phyloP scores from a whole-genome alignment of 345 rosid genomes.

The Hibiscus trionum region DNA sequence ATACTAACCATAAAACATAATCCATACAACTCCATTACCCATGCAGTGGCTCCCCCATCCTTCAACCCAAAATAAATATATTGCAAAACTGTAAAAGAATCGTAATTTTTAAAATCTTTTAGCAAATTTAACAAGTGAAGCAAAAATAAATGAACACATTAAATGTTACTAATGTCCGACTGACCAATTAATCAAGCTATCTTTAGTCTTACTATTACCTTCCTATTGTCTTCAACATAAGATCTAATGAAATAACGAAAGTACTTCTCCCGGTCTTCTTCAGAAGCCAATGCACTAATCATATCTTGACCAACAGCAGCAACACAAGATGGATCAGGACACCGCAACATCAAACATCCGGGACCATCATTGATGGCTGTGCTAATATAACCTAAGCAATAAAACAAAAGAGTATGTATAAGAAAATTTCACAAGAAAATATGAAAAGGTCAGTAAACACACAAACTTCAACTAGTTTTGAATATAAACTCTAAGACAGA shows the following conservation, averaged over 20 bases:
- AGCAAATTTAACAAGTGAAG: not conserved
- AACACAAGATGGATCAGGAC: slow-evolving; percentile 70
- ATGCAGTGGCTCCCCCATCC: not conserved
- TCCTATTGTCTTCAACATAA: slow-evolving; percentile 69
- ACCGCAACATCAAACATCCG: slow-evolving; percentile 65
- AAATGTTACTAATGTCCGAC: too few relatives aligned
- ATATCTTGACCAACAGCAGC: slow-evolving; percentile 72
- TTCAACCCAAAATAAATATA: slow-evolving; percentile 3
- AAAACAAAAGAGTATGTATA: not conserved
- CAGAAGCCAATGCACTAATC: slow-evolving; percentile 43
- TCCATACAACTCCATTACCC: not conserved
- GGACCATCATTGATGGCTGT: slow-evolving; percentile 72
- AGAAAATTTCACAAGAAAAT: not conserved
- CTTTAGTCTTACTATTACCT: slow-evolving; percentile 28
- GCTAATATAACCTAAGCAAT: slow-evolving; percentile 51
- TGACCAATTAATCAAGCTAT: not conserved
- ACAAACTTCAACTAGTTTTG: not conserved
- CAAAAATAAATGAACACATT: not conserved
- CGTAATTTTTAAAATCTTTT: not conserved
- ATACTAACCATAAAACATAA: slow-evolving; percentile 7
- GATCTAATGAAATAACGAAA: slow-evolving; percentile 57
- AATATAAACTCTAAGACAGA: not conserved
- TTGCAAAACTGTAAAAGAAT: not conserved
- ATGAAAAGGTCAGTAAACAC: not conserved
- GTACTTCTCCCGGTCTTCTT: slow-evolving; percentile 52